Percentiles rank a stretch among this genome's conserved stretches.
Evolutionary conservation across 139 green algal species (phyloP).

Genomic region (Monoraphidium neglectum): DNA sequence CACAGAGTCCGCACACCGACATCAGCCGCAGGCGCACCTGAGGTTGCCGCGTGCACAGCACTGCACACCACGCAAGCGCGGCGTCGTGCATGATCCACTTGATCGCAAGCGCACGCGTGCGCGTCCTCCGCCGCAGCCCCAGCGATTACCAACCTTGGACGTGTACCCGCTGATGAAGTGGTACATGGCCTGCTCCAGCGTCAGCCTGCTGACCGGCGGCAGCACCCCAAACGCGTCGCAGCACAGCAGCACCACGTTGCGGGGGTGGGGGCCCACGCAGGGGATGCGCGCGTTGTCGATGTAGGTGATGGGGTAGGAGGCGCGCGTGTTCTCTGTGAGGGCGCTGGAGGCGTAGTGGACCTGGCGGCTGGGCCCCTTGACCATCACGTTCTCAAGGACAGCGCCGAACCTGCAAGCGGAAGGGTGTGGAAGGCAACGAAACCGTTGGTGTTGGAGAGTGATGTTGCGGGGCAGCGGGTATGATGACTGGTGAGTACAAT

Average conservation of each 20-base stretch:
- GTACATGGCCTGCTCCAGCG: slow-evolving; percentile 95
- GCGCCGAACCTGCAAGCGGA: slow-evolving; percentile 62
- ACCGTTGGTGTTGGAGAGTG: too few relatives aligned
- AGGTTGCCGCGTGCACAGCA: too few relatives aligned
- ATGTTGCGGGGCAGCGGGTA: not conserved
- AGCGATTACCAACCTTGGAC: slow-evolving; percentile 74
- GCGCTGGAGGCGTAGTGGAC: slow-evolving; percentile 60
- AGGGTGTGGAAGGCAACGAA: not conserved
- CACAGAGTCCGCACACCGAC: too few relatives aligned
- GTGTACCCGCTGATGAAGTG: slow-evolving; percentile 98
- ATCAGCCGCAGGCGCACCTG: too few relatives aligned
- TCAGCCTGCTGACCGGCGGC: slow-evolving; percentile 85
- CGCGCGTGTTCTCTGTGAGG: slow-evolving; percentile 94
- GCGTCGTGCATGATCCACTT: too few relatives aligned
- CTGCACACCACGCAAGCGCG: too few relatives aligned
- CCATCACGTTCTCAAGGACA: slow-evolving; percentile 95
- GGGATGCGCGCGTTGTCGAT: slow-evolving; percentile 93
- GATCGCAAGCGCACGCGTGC: too few relatives aligned
- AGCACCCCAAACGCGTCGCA: slow-evolving; percentile 95
- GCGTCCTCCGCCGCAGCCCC: too few relatives aligned
- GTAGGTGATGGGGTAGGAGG: slow-evolving; percentile 94
- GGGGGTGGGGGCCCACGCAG: slow-evolving; percentile 87
- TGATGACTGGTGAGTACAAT: not conserved
- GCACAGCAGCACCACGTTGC: slow-evolving; percentile 78
- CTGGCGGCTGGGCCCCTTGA: slow-evolving; percentile 65